phyloP scores from a whole-genome alignment of 176 grass and related monocot genomes.

The Elaeis guineensis region DNA sequence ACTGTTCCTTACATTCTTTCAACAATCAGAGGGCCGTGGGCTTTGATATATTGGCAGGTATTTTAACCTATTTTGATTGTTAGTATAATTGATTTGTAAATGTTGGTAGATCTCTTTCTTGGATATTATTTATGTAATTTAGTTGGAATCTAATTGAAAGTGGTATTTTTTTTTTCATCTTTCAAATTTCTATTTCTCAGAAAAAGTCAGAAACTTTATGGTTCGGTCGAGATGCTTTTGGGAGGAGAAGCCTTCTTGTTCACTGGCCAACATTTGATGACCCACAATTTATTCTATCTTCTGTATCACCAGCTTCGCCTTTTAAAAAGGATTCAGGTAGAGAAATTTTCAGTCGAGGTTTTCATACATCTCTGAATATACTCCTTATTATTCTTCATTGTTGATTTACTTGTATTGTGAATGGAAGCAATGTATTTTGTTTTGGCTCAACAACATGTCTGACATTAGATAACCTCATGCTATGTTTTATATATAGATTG shows the following conservation, averaged over 20 bases:
- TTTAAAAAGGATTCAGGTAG: slow-evolving; percentile 29
- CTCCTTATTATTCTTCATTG: too few relatives aligned
- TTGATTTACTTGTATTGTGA: too few relatives aligned
- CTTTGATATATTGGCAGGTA: slow-evolving; percentile 94
- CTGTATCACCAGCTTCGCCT: slow-evolving; percentile 46
- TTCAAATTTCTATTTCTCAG: slow-evolving; percentile 34
- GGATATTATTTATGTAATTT: background rate
- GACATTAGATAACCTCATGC: too few relatives aligned
- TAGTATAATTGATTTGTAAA: too few relatives aligned
- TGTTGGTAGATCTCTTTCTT: too few relatives aligned
- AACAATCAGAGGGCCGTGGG: slow-evolving; percentile 74
- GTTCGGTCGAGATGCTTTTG: slow-evolving; percentile 84
- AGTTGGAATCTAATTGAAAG: slow-evolving; percentile 3
- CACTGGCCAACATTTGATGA: slow-evolving; percentile 69
- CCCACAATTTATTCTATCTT: slow-evolving; percentile 64
- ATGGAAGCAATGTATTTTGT: too few relatives aligned
- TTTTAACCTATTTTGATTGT: background rate
- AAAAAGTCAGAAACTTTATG: slow-evolving; percentile 48
- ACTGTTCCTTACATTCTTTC: slow-evolving; percentile 58
- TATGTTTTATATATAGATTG: too few relatives aligned
- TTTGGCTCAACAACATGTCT: too few relatives aligned
- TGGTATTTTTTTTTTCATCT: slow-evolving; percentile 1
- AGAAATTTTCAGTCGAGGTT: too few relatives aligned
- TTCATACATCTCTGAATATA: too few relatives aligned
- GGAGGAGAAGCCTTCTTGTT: slow-evolving; percentile 85